Percentiles rank a stretch among this genome's conserved stretches.
These are phyloP conservation scores for Russula vinacea DNA, from an alignment of 768 basidiomycete genomes.

Conservation along the genomic window DNA sequence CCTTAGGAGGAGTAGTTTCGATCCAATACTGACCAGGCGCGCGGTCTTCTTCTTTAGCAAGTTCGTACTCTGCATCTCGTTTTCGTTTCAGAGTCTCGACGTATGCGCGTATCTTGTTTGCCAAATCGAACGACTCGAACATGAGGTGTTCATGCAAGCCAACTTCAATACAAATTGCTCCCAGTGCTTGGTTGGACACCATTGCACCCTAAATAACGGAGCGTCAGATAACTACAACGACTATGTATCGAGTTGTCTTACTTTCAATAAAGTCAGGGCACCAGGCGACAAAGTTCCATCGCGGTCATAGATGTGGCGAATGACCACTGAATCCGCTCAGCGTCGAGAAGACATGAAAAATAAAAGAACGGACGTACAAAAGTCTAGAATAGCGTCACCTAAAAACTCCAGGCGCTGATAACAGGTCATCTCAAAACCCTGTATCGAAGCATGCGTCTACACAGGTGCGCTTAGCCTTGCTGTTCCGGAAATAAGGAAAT, in stretches of 20 bases:
- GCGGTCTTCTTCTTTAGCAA: conserved; percentile 49
- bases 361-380: conserved; percentile 48
- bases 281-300: conserved; percentile 67
- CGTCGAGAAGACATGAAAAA: conserved; percentile 17
- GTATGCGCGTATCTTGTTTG: conserved; percentile 53
- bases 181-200: conserved; percentile 79
- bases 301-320: conserved; percentile 64
- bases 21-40: conserved; percentile 73
- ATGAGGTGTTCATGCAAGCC: conserved; percentile 62
- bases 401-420: conserved; percentile 82
- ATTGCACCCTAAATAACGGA: conserved; percentile 61
- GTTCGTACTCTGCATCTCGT: conserved; percentile 46
- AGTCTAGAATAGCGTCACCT: conserved; percentile 83
- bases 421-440: conserved; percentile 52
- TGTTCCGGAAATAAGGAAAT: background rate
- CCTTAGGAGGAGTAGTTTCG: conserved; percentile 76
- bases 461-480: conserved; percentile 5
- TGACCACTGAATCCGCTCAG: conserved; percentile 52
- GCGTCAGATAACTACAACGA: conserved; percentile 3
- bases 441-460: conserved; percentile 67
- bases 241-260: conserved; percentile 29
- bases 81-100: conserved; percentile 45
- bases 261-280: conserved; percentile 77
- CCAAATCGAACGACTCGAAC: conserved; percentile 53
- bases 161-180: conserved; percentile 68